A percentile compares a stretch with the other conserved stretches of the same genome.
phyloP scores from a whole-genome alignment of 2,329 filamentous ascomycete genomes.

The Pseudogymnoascus sp. region DNA sequence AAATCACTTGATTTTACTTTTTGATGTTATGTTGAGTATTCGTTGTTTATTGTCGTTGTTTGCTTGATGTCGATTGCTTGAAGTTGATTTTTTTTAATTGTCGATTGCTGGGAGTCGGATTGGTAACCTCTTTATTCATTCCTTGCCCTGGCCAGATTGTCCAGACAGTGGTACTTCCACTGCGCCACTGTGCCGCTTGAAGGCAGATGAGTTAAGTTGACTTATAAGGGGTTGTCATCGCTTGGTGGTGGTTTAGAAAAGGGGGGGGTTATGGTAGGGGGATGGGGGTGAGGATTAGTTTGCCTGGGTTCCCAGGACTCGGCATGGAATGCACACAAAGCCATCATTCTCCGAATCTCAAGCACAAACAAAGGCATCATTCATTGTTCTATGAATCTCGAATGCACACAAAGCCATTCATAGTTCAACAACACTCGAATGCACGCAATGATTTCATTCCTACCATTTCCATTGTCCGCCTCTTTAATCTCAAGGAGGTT shows the following conservation, averaged over 20 bases:
- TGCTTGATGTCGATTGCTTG: background rate
- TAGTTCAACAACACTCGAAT: background rate
- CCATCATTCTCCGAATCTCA: background rate
- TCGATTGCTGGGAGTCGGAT: background rate
- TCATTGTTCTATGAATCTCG: background rate
- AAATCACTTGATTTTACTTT: conserved; percentile 4
- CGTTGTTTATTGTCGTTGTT: background rate
- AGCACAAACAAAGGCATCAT: background rate
- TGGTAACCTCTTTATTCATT: background rate
- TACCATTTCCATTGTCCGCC: background rate
- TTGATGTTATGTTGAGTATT: background rate
- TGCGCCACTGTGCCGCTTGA: conserved; percentile 2
- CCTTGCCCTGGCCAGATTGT: background rate
- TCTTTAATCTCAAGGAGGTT: background rate
- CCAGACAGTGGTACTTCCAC: conserved; percentile 3
- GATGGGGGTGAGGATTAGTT: background rate
- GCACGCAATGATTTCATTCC: background rate
- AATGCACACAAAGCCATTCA: background rate
- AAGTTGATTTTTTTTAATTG: background rate
- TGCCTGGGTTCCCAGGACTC: background rate
- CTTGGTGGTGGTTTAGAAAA: background rate
- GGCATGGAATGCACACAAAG: background rate
- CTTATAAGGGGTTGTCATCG: background rate
- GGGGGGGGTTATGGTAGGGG: background rate
- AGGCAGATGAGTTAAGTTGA: background rate